phyloP scores from a whole-genome alignment of 2,329 filamentous ascomycete species.

The Blumeria hordei region DNA sequence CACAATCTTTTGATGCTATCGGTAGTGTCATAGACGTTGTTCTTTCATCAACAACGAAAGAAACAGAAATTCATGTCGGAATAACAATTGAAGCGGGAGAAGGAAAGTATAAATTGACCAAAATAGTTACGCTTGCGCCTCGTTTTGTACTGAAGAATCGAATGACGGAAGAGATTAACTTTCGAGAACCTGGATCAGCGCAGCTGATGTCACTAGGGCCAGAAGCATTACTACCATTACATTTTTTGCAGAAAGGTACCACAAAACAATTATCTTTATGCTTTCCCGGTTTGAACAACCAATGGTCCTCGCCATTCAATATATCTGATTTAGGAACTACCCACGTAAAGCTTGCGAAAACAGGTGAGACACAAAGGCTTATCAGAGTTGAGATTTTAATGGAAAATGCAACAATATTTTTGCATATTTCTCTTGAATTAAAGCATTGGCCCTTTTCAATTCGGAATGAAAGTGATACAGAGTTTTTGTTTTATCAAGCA shows the following conservation, averaged over 20 bases:
- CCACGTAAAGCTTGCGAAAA: constrained; percentile 81
- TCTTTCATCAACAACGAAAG: constrained; percentile 42
- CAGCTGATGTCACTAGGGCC: constrained; percentile 55
- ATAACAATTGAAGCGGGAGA: constrained; percentile 75
- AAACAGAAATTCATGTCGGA: constrained; percentile 71
- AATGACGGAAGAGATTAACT: constrained; percentile 64
- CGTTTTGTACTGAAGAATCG: constrained; percentile 90
- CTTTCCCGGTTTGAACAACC: constrained; percentile 83
- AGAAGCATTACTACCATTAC: constrained; percentile 62
- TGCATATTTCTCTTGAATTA: constrained; percentile 71
- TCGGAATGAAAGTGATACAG: constrained; percentile 90
- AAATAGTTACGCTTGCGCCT: constrained; percentile 79
- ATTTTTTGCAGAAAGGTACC: constrained; percentile 64
- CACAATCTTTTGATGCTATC: constrained; percentile 93
- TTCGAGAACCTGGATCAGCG: constrained; percentile 79
- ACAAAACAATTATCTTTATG: constrained; percentile 82
- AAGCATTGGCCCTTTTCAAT: constrained; percentile 98
- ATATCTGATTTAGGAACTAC: constrained; percentile 84
- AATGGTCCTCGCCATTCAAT: constrained; percentile 95
- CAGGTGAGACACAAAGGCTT: constrained; percentile 69
- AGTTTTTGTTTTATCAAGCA: constrained; percentile 91
- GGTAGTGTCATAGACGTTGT: constrained; percentile 79
- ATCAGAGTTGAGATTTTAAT: constrained; percentile 74
- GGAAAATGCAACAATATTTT: constrained; percentile 81
- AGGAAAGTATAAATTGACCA: constrained; percentile 94